These are phyloP conservation scores for Dendrobium officinale DNA, from an alignment of 106 monocot genomes.

Conservation along the genomic window DNA sequence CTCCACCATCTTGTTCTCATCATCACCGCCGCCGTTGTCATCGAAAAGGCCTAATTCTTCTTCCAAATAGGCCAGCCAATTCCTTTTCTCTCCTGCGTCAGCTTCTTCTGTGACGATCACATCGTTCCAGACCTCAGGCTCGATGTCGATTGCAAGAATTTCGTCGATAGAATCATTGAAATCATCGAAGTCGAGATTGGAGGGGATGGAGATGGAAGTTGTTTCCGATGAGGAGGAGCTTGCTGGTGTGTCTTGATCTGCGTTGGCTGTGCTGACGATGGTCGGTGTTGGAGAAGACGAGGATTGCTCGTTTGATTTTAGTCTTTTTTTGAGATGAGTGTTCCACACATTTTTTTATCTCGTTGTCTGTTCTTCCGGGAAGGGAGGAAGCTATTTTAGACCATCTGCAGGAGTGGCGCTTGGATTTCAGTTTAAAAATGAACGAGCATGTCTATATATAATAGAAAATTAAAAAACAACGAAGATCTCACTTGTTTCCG, in stretches of 20 bases:
- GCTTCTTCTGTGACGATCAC: not conserved
- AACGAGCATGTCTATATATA: not conserved
- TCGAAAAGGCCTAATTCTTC: conserved; percentile 43
- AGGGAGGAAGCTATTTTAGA: conserved; percentile 60
- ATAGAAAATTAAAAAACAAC: not conserved
- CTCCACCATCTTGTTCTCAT: not conserved
- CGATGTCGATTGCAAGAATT: not conserved
- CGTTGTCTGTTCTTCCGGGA: conserved; percentile 77
- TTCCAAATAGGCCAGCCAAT: conserved; percentile 50
- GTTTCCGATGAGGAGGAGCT: not conserved
- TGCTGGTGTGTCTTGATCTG: not conserved
- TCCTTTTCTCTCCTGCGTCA: not conserved
- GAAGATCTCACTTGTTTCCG: conserved; percentile 51
- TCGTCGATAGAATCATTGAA: not conserved
- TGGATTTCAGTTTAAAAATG: not conserved
- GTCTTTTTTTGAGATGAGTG: conserved; percentile 72
- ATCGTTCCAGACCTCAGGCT: not conserved
- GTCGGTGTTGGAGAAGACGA: not conserved
- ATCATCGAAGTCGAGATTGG: not conserved
- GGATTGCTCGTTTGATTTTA: not conserved
- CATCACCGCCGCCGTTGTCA: not conserved
- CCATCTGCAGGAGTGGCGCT: conserved; percentile 31
- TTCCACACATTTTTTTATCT: conserved; percentile 90
- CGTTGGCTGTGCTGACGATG: not conserved
- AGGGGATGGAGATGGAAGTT: not conserved